Base-by-base conservation (phyloP, 78 protist genomes). In the Dictyostelium purpureum region DNA sequence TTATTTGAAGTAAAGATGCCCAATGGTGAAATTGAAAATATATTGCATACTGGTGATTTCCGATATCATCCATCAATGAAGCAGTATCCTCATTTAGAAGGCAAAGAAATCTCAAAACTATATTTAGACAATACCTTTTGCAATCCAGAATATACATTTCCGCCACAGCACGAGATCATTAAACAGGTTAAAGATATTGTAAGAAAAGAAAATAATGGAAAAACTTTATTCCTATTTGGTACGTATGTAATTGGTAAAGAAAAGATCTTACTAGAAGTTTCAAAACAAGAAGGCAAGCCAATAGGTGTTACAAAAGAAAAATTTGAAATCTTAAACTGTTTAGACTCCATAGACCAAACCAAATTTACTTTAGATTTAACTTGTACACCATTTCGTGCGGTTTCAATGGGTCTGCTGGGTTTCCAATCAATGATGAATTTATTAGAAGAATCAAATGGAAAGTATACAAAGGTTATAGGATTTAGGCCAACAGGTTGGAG, bases 11-110 rank as follows among this genome's bases (percentile, higher is more conserved):
- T 47, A 19, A 18, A 52, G 11, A 14, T 63, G 12, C 26, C 1
- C 10, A 33, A 63, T 63, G 4, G 18, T 16, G 6, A 14, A 11
- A 91, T 42, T 12, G 88, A 81, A 28, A 47, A 61, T 28, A 73
- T 77, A n/a, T 59, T 97, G 21, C 98, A 97, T 47, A 88, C 97
- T 18, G 98, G 98, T 38, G 98, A 97, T 63, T 95, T 96, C 33
- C 79, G 98, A 40, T 95, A 51, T 52, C 18, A 76, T 42, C 63
- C 24, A 18, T 3, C 38, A 21, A 88, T 83, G 90, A 66, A n/a
- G 0, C 21, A 31, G 28, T 88, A 77, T 54, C 35, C 77, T 12
- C 26, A 69, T 38, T 52, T 61, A 45, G 37, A 56, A 37, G 77
- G 73, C 1, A 43, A 24, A 54, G n/a, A 28, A 79, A 85, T 90